A percentile compares a stretch with the other conserved stretches of the same genome.
phyloP scores from a whole-genome alignment of 768 basidiomycete species.

The Rhodotorula taiwanensis region DNA sequence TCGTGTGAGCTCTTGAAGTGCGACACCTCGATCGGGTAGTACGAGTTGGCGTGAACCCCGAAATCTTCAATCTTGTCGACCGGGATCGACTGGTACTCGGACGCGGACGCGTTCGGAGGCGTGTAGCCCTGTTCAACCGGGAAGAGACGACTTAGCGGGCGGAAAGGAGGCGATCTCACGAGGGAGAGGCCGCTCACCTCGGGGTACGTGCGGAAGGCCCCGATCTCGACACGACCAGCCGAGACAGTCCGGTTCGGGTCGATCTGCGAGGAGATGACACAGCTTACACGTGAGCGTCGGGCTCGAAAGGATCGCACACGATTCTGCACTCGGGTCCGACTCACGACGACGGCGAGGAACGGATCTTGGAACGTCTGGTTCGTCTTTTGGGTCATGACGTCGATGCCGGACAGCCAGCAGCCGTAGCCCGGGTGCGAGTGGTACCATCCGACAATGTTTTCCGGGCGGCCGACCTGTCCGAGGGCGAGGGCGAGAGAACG shows the following conservation, averaged over 20 bases:
- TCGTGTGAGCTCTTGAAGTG: constrained; percentile 91
- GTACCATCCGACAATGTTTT: constrained; percentile 93
- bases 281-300: neutral
- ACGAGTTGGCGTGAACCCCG: constrained; percentile 93
- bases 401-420: constrained; percentile 98
- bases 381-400: constrained; percentile 91
- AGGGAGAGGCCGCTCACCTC: constrained; percentile 48
- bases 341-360: constrained; percentile 89
- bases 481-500: neutral
- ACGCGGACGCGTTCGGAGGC: constrained; percentile 59
- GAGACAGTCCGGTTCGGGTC: constrained; percentile 98
- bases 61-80: constrained; percentile 97
- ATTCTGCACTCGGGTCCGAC: constrained; percentile 43
- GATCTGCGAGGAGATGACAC: constrained; percentile 54
- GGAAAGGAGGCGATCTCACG: neutral
- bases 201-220: constrained; percentile 95
- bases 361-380: constrained; percentile 95
- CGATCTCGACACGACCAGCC: constrained; percentile 96
- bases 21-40: constrained; percentile 88
- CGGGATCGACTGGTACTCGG: constrained; percentile 94
- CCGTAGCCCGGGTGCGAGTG: constrained; percentile 99
- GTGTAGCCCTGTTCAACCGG: constrained; percentile 59
- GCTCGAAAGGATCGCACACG: neutral
- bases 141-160: neutral
- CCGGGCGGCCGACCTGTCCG: constrained; percentile 39